Evolutionary conservation across 2,329 filamentous ascomycete species (phyloP), one percentile per base, ranked within the genome.

Genomic region (Ascochyta fabae): DNA sequence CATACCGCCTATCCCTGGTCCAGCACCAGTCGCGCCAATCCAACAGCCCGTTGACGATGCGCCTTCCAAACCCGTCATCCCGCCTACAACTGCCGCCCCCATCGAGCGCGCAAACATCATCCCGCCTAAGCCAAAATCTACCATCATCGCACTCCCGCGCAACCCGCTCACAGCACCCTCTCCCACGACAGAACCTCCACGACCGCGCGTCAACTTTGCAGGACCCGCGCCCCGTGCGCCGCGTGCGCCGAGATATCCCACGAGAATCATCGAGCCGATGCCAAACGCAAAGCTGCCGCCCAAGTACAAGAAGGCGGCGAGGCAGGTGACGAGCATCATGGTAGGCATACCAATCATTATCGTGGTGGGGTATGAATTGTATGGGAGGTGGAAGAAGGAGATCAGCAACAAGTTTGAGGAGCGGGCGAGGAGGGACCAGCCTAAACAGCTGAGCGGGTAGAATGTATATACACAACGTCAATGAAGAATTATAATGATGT

Each of bases 331-430:
- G 29, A 62, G 66, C 12, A 72, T 76, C 6, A 74, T 76, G 6
- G 73, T 76, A 8, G 70, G 67, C 9, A 51, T 75, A 29, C 74
- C 74, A 1, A 49, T 77, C 29, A 59, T 73, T 0, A 26, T 75
- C 10, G 73, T 77, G 22, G 59, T 68, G 29, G 67, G 73, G 19
- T 73, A 59, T 22, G 70, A 75, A 46, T 35, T 76, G 53, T 74
- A 67, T 39, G 49, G 62, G 38, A 56, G 72, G 51, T 66, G 62
- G 67, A 53, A 52, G 53, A 60, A 49, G 2, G 53, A 62, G 44
- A 63, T 66, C 6, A 33, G 41, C 44, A 51, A n/a, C 9, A 64
- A 61, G 58, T 64, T 59, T 46, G 60, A 48, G 39, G 61, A 58
- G 16, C 24, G 52, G 40, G 44, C 47, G 22, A 29, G 16, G 31